Evolutionary conservation across 2,329 filamentous ascomycete genomes (phyloP), one percentile per base, ranked within the genome.

Genomic region (Malbranchea cinnamomea): DNA sequence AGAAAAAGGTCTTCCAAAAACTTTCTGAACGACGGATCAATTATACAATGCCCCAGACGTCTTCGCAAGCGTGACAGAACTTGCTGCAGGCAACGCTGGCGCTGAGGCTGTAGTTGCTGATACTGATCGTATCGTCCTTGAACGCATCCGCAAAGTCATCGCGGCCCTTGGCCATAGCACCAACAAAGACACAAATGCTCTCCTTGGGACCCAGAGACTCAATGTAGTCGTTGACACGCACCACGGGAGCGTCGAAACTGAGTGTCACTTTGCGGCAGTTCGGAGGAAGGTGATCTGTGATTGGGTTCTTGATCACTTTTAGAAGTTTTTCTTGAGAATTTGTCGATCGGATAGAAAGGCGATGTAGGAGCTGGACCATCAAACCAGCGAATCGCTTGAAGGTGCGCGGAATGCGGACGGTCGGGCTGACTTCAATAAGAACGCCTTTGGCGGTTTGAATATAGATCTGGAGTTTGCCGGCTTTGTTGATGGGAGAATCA

Each of bases 31-130:
- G n/a, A n/a, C n/a, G n/a, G n/a, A n/a, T n/a, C n/a, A n/a, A 32
- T 67, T 74, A 98, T 48, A 94, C 71, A 44, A 98, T 80, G 50
- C 82, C 75, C 89, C 89, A 98, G 20, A 78, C 78, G 55, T 98
- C 89, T 60, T 98, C 89, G 24, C 85, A 87, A 23, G 87, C 89
- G 58, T 98, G 89, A 59, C 89, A 95, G 66, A 98, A 95, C 59
- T 95, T 98, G 72, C 87, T 94, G 68, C 89, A 98, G 24, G 89
- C 87, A 38, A 98, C 89, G 63, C 87, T 95, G 37, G 89, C 89
- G 49, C 83, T 93, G 39, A 98, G 68, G 50, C 85, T 93, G 68
- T 81, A 98, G 58, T 94, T 93, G 67, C 87, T 95, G 62, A 98
- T 95, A 46, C 80, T 83, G 51, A 98, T 95, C 49, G 91, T 82